Conservation (phyloP, 2,329 filamentous ascomycete species). For the Fusarium sp. region DNA sequence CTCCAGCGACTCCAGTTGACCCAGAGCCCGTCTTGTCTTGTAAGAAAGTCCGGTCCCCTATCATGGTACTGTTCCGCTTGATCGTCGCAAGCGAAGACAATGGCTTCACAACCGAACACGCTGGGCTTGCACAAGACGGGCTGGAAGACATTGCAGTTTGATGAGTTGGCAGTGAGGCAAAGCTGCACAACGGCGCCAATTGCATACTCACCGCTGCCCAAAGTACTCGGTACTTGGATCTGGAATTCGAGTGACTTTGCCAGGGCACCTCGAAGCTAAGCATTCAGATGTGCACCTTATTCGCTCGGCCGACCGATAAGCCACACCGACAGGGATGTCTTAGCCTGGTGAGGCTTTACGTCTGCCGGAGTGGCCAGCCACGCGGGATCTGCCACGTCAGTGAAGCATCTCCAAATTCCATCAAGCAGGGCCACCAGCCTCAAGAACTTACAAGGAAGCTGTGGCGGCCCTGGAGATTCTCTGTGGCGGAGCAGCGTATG, state of each 20-base stretch:
- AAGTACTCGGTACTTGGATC: conserved; percentile 52
- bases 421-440: conserved; percentile 55
- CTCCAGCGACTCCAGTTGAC: conserved; percentile 37
- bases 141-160: conserved; percentile 44
- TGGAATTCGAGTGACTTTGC: conserved; percentile 50
- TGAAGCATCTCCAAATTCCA: conserved; percentile 22
- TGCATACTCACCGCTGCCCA: conserved; percentile 45
- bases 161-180: conserved; percentile 52
- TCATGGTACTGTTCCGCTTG: conserved; percentile 21
- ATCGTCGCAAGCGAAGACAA: conserved; percentile 34
- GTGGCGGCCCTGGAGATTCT: conserved; percentile 40
- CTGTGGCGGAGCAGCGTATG: conserved; percentile 58
- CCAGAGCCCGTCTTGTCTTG: conserved; percentile 24
- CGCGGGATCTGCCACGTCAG: conserved; percentile 61
- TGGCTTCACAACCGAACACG: conserved; percentile 22
- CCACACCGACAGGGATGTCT: conserved; percentile 41
- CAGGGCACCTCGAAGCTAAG: conserved; percentile 39
- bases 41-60: not conserved
- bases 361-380: conserved; percentile 51
- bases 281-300: conserved; percentile 28
- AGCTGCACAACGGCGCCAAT: conserved; percentile 36
- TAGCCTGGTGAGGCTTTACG: conserved; percentile 38
- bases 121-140: conserved; percentile 41
- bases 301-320: conserved; percentile 43
- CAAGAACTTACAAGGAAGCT: conserved; percentile 46